These are phyloP conservation scores for Colletotrichum tabaci DNA, from an alignment of 2,329 filamentous ascomycete genomes.

Conservation along the genomic window DNA sequence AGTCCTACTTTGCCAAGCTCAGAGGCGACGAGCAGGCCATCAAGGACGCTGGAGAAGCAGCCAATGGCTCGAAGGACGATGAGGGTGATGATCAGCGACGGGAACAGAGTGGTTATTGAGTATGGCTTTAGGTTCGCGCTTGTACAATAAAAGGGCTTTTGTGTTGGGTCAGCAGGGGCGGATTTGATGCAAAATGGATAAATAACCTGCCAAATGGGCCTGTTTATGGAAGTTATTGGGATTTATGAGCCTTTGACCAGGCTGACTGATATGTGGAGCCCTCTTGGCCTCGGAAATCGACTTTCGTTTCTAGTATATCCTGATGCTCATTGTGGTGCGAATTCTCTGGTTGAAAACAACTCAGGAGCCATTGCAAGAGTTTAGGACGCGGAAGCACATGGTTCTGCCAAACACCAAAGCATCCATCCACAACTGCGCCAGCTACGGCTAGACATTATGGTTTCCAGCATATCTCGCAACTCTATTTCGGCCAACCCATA, in stretches of 20 bases:
- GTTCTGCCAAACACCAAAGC: neutral
- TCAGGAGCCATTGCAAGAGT: neutral
- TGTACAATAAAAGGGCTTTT: conserved; percentile 1
- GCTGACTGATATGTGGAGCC: neutral
- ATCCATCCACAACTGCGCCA: conserved; percentile 19
- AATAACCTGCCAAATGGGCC: neutral
- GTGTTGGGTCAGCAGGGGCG: neutral
- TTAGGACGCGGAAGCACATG: neutral
- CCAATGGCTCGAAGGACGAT: conserved; percentile 54
- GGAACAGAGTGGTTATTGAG: conserved; percentile 69
- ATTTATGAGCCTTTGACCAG: neutral
- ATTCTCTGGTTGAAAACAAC: neutral
- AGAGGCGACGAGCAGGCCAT: conserved; percentile 88
- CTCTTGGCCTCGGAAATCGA: neutral
- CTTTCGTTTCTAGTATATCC: neutral
- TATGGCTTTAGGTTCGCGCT: neutral
- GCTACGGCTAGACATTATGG: neutral
- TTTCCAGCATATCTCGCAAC: neutral
- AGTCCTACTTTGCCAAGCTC: conserved; percentile 94
- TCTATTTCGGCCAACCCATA: neutral
- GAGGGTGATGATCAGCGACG: conserved; percentile 57
- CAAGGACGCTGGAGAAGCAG: conserved; percentile 71
- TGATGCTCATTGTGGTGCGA: no score
- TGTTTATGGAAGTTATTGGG: neutral
- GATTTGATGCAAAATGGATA: neutral